Percentiles rank a stretch among this genome's conserved stretches.
Evolutionary conservation across 2,329 filamentous ascomycete genomes (phyloP).

Genomic region (Aulographum hederae): DNA sequence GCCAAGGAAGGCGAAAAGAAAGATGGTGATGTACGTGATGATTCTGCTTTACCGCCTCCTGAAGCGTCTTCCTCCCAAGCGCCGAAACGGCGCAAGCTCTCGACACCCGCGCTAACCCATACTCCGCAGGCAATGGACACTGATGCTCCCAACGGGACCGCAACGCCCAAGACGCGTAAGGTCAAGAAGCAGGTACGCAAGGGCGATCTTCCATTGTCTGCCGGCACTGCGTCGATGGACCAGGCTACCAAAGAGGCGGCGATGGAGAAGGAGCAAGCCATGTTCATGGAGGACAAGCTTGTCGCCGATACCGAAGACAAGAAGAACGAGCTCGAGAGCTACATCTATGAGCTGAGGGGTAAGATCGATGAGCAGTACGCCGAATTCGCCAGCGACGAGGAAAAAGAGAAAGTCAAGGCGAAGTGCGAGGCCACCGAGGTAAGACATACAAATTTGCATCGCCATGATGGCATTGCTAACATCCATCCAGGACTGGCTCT

Average conservation of each 20-base stretch:
- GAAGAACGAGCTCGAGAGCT: slow-evolving; percentile 98
- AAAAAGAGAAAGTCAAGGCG: slow-evolving; percentile 70
- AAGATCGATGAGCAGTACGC: slow-evolving; percentile 87
- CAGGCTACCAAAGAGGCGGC: slow-evolving; percentile 44
- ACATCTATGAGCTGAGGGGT: slow-evolving; percentile 90
- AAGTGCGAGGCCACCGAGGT: slow-evolving; percentile 81
- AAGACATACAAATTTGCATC: slow-evolving; percentile 19
- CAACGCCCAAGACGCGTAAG: slow-evolving; percentile 68
- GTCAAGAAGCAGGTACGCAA: slow-evolving; percentile 99
- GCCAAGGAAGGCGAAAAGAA: slow-evolving; percentile 30
- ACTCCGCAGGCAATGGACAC: slow-evolving; percentile 65
- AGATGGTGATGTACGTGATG: slow-evolving; percentile 55
- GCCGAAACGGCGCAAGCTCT: slow-evolving; percentile 6
- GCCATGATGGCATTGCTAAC: slow-evolving; percentile 9
- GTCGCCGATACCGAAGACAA: slow-evolving; percentile 96
- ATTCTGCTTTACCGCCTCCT: too few species aligned
- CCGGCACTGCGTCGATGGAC: slow-evolving; percentile 69
- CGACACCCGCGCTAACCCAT: slow-evolving; percentile 8
- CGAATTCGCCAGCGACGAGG: slow-evolving; percentile 75
- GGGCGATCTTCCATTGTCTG: slow-evolving; percentile 76
- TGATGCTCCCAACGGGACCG: slow-evolving; percentile 40
- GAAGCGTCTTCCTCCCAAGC: neutral
- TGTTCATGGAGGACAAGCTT: slow-evolving; percentile 98
- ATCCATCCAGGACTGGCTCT: slow-evolving; percentile 74
- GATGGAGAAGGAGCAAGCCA: slow-evolving; percentile 66